Base-by-base conservation (phyloP, 202 grass and related monocot genomes). In the Schoenoplectus tabernaemontani region DNA sequence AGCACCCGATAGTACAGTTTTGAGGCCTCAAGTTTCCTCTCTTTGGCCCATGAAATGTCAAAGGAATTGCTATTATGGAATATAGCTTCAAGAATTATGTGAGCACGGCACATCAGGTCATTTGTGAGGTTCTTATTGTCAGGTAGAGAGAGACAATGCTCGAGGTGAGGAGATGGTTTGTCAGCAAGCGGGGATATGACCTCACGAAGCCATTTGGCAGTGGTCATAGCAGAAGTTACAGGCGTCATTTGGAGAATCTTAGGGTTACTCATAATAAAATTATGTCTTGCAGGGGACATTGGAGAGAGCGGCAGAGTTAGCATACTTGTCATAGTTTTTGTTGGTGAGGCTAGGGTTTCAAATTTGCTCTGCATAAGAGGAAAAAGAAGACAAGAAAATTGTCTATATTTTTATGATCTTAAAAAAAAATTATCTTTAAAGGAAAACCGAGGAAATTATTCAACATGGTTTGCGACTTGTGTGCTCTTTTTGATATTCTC, bases 1-100 rank as follows among this genome's bases (percentile, higher is more conserved):
- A 97, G 79, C 19, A 94, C 87, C 64, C 87, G 89, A 67, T 92
- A 97, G 57, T 97, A 97, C 84, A 97, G 78, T 68, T 97, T 97
- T 39, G 87, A 93, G 56, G 95, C 87, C 67, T 97, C 95, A 78
- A 87, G 77, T 86, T 97, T 97, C 86, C 95, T 93, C 62, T 92
- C 91, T 86, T 90, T 82, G 37, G 95, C 89, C 95, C 95, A 97
- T 47, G 83, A 80, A 61, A 83, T 79, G 57, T 94, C 91, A 83
- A 88, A 92, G 57, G 86, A 79, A 79, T 85, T 91, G 64, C 85
- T 82, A 33, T 88, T 90, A 47, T 89, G 91, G 81, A 97, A 94
- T 76, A 97, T 93, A 66, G 89, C 87, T 85, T 97, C 91, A 84
- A 97, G 83, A 76, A 97, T 79, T 81, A 94, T 86, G 86, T 78